Evolutionary conservation across 179 eudicot genomes (phyloP).

Genomic region (Sideroxylon spinosum): DNA sequence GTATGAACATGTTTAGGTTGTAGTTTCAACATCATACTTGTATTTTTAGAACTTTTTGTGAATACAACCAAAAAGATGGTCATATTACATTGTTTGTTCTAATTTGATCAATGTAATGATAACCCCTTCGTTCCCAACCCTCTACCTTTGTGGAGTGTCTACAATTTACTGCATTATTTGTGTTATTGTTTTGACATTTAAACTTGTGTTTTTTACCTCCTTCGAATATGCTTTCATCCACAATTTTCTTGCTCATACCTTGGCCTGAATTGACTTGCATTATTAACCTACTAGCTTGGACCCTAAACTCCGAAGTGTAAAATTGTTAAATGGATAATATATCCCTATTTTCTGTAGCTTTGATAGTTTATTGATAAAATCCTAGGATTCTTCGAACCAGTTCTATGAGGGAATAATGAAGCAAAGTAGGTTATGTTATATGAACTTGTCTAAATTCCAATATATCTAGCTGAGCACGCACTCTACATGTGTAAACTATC

Average conservation of each 20-base stretch:
- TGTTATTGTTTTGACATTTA: background rate
- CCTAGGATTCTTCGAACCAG: too few species aligned
- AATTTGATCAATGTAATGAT: background rate
- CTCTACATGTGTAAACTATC: too few species aligned
- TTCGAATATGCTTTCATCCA: background rate
- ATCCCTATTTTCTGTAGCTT: background rate
- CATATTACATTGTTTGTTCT: background rate
- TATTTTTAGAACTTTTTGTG: background rate
- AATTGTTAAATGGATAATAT: background rate
- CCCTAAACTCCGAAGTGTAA: background rate
- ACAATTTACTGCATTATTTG: background rate
- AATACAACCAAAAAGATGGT: background rate
- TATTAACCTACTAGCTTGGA: background rate
- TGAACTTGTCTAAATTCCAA: too few species aligned
- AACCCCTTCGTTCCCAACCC: too few species aligned
- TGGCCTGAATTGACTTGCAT: background rate
- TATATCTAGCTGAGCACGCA: too few species aligned
- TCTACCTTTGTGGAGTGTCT: too few species aligned
- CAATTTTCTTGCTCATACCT: background rate
- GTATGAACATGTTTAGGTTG: background rate
- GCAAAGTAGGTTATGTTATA: too few species aligned
- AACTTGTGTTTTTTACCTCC: background rate
- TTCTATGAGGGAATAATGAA: too few species aligned
- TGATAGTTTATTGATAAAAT: too few species aligned
- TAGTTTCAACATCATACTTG: background rate